phyloP scores from a whole-genome alignment of 2,329 filamentous ascomycete species.

The Didymellaceae sp. region DNA sequence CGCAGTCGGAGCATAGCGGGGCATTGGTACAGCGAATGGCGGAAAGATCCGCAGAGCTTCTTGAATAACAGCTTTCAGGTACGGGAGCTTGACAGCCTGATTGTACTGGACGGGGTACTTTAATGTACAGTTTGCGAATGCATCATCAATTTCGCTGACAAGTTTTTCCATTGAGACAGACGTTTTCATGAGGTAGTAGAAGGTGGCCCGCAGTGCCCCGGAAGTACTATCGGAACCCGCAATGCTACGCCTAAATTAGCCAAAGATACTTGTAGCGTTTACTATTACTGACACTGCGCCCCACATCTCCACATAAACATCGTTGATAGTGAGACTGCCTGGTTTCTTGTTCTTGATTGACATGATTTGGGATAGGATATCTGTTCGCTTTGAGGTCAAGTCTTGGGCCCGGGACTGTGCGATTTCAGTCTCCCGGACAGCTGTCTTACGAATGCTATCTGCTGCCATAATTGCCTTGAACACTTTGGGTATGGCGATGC shows the following conservation, averaged over 20 bases:
- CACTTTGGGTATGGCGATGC: conserved; percentile 28
- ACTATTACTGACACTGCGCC: conserved; percentile 35
- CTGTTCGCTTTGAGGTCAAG: conserved; percentile 26
- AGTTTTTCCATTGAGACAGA: conserved; percentile 24
- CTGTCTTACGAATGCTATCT: conserved; percentile 22
- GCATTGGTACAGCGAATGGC: conserved; percentile 72
- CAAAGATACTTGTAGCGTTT: not conserved
- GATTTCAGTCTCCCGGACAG: conserved; percentile 22
- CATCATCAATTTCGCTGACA: conserved; percentile 27
- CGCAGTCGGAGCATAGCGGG: conserved; percentile 70
- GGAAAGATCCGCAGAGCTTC: conserved; percentile 79
- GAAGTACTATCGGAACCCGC: conserved; percentile 49
- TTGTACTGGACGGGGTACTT: conserved; percentile 20
- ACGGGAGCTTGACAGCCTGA: conserved; percentile 70
- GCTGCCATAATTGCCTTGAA: conserved; percentile 30
- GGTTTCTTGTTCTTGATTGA: conserved; percentile 38
- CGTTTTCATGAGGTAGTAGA: conserved; percentile 50
- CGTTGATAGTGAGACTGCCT: conserved; percentile 36
- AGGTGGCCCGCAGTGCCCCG: conserved; percentile 41
- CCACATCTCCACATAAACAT: conserved; percentile 39
- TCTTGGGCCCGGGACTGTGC: conserved; percentile 19
- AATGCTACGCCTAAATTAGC: conserved; percentile 25
- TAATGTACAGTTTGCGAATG: conserved; percentile 12
- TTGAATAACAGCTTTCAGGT: conserved; percentile 77
- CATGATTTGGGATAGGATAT: conserved; percentile 41